A percentile compares a stretch with the other conserved stretches of the same genome.
These are phyloP conservation scores for Gaultheria prostrata DNA, from an alignment of 148 eudicot species.

Conservation along the genomic window DNA sequence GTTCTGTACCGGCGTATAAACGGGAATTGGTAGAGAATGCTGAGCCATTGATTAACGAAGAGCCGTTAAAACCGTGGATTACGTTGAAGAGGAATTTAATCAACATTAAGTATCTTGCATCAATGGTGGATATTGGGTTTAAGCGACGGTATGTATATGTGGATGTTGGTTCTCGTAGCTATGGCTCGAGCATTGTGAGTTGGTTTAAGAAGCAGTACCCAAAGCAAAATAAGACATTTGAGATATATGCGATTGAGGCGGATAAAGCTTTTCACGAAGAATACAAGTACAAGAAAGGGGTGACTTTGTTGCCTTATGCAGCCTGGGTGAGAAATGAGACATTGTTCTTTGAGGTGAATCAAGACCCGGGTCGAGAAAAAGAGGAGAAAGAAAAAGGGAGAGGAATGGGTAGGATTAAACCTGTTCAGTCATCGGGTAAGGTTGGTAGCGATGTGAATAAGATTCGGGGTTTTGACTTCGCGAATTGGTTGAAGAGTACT, in stretches of 20 bases:
- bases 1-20: slow-evolving; percentile 71
- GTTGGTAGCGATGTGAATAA: slow-evolving; percentile 41
- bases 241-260: slow-evolving; percentile 87
- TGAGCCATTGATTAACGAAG: slow-evolving; percentile 66
- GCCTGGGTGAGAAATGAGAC: slow-evolving; percentile 93
- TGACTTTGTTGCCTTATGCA: slow-evolving; percentile 77
- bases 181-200: slow-evolving; percentile 93
- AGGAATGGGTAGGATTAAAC: slow-evolving; percentile 90
- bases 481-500: slow-evolving; percentile 77
- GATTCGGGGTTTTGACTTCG: slow-evolving; percentile 87
- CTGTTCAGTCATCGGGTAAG: slow-evolving; percentile 43
- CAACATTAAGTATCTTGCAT: slow-evolving; percentile 69
- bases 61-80: slow-evolving; percentile 90
- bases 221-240: slow-evolving; percentile 84
- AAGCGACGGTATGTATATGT: slow-evolving; percentile 74
- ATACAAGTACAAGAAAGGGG: slow-evolving; percentile 66
- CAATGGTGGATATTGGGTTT: slow-evolving; percentile 79
- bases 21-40: slow-evolving; percentile 53
- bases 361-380: slow-evolving; percentile 54
- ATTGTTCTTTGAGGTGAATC: slow-evolving; percentile 82
- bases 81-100: slow-evolving; percentile 72
- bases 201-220: slow-evolving; percentile 97
- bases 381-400: slow-evolving; percentile 68
- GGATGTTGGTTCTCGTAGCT: slow-evolving; percentile 93
- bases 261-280: slow-evolving; percentile 70